Base-by-base conservation (phyloP, 805 yeast species). In the Kluyveromyces nonfermentans region DNA sequence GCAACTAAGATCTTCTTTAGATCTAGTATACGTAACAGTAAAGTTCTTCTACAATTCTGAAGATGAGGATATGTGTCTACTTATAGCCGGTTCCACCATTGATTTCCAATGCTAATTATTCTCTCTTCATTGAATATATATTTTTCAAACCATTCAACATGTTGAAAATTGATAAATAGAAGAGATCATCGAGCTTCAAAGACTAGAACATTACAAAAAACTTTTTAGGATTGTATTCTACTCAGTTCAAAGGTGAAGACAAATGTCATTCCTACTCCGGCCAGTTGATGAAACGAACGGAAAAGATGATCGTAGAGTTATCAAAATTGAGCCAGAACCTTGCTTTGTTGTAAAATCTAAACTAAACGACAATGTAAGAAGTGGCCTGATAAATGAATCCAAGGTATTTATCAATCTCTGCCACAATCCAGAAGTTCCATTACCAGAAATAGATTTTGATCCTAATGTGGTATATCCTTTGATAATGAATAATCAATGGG, bases 351-450 rank as follows among this genome's bases (percentile, higher is more conserved):
- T 85, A 32, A 86, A 86, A 59, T 73, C 89, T 0, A 65, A 70
- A 44, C 63, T 82, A 1, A 60, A 67, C 15, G 30, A 38, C 19
- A 17, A 33, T 12, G 12, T 22, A 22, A 32, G 18, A n/a, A 30
- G 35, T 20, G 32, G 16, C 12, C 22, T 40, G 18, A 4, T 30
- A 10, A 15, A 8, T 15, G 73, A 71, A 1, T 71, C 79, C 1
- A 89, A 89, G 54, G 74, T 85, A 7, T 89, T 89, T 59, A 70
- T 89, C 39, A 89, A 89, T 59, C 68, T 88, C 0, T 85, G 95
- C 57, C 75, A 80, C 18, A 80, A 81, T 53, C 55, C 63, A 1
- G 68, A 73, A 21, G 80, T 87, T 0, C 95, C 94, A 4, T 55
- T 67, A 20, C 95, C 95, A 0, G 73, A 52, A 7, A 54, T 57